phyloP scores from a whole-genome alignment of 73 alveolate species.

The Halteria grandinella region DNA sequence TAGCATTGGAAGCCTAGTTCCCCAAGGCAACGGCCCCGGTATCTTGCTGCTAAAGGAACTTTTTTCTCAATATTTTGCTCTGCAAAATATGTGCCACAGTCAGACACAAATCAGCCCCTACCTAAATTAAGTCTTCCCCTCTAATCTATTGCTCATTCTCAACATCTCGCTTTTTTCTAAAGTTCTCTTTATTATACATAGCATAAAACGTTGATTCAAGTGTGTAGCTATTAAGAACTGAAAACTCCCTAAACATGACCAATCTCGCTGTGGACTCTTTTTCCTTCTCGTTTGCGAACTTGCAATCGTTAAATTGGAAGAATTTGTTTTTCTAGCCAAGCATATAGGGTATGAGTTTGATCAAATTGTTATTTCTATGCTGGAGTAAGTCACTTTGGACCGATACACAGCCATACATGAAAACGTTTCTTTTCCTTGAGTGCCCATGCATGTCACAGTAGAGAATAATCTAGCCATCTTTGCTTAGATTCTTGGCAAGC shows the following conservation, averaged over 20 bases:
- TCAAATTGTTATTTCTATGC: conserved; percentile 69
- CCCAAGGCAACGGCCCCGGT: too few relatives aligned
- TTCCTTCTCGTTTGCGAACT: conserved; percentile 65
- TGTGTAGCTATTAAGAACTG: conserved; percentile 64
- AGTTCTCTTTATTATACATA: too few relatives aligned
- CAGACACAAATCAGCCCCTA: too few relatives aligned
- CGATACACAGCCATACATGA: conserved; percentile 34
- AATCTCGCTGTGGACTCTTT: conserved; percentile 76
- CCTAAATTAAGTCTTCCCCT: too few relatives aligned
- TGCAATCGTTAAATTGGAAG: conserved; percentile 65
- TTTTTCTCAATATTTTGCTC: too few relatives aligned
- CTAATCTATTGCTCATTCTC: too few relatives aligned
- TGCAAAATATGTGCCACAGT: too few relatives aligned
- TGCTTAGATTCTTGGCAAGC: conserved; percentile 66
- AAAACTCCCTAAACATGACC: conserved; percentile 64
- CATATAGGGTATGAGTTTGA: conserved; percentile 78
- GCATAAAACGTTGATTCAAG: conserved; percentile 76
- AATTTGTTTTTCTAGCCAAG: conserved; percentile 40
- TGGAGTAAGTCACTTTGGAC: conserved; percentile 43
- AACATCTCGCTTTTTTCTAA: too few relatives aligned
- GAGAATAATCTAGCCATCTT: conserved; percentile 64
- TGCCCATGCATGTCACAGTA: conserved; percentile 88
- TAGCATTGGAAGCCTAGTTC: too few relatives aligned
- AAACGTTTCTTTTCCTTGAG: conserved; percentile 63
- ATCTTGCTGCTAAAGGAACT: too few relatives aligned